Base-by-base conservation (phyloP, 2,329 filamentous ascomycete species). In the Furcasterigmium sp. region DNA sequence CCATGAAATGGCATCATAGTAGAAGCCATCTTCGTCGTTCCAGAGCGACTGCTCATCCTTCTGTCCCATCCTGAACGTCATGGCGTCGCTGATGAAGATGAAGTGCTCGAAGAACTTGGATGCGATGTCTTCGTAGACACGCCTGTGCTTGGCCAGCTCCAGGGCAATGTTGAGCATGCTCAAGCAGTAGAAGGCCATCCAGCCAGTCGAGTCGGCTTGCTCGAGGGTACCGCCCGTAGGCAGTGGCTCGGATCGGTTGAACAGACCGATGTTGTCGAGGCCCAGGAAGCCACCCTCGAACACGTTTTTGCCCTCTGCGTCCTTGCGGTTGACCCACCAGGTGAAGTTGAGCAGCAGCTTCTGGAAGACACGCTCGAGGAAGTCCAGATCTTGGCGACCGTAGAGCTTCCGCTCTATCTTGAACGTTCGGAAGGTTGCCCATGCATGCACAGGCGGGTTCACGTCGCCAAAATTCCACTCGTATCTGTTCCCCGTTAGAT, bases 61-160 rank as follows among this genome's bases (percentile, higher is more conserved):
- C 66, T 64, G 75, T 54, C 69, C 88, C 55, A 75, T 79, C 66
- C 76, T 85, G 75, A 86, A 91, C 1, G 85, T 89, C 91, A 97
- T 96, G 45, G 91, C 93, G 68, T 97, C 93, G 58, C 89, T 94
- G 63, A 97, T 97, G 63, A 96, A 84, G 58, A 97, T 87, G 67
- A 97, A 97, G 59, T 97, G 93, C 69, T 97, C 93, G 57, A 97
- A 97, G 73, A 97, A 97, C 67, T 97, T 97, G 40, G 90, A 94
- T 2, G 91, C 91, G 70, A 97, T 86, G 58, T 97, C 91, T 70
- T 97, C 91, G 63, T 97, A 97, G 45, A 85, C 95, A 32, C 91
- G 84, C 37, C 93, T 84, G 62, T 96, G 89, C 69, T 97, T 97
- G 46, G 91, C 91, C 53, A 97, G 76, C 68, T 97, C 93, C 11